Evolutionary conservation across 176 grass and related monocot genomes (phyloP).

Genomic region (Rhynchospora pubera): DNA sequence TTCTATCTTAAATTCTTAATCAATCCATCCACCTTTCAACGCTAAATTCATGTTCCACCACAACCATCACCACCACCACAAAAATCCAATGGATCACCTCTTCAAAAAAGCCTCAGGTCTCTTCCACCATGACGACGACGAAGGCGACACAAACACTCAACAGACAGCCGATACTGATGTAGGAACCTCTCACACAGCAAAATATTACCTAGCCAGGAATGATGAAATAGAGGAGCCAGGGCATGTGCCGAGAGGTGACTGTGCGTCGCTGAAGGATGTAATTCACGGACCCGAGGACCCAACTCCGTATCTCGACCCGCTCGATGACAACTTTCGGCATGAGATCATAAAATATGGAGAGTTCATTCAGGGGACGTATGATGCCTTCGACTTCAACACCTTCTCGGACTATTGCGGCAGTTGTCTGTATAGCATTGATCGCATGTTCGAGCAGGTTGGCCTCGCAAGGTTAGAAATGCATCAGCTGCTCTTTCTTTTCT

Average conservation of each 20-base stretch:
- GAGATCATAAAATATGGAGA: slow-evolving; percentile 50
- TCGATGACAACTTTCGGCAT: slow-evolving; percentile 26
- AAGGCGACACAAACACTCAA: not conserved
- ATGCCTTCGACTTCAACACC: slow-evolving; percentile 36
- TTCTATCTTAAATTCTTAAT: not conserved
- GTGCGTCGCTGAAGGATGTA: slow-evolving; percentile 15
- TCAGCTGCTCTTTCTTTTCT: not conserved
- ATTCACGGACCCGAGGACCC: slow-evolving; percentile 27
- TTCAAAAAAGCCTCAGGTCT: slow-evolving; percentile 12
- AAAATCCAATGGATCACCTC: slow-evolving; percentile 22
- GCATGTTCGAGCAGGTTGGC: slow-evolving; percentile 29
- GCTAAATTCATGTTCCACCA: not conserved
- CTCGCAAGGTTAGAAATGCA: not conserved
- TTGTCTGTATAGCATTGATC: slow-evolving; percentile 22
- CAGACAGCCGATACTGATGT: not conserved
- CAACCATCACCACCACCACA: not conserved
- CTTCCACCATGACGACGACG: not conserved
- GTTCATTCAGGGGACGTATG: slow-evolving; percentile 34
- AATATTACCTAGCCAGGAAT: slow-evolving; percentile 1
- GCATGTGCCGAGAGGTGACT: slow-evolving; percentile 11
- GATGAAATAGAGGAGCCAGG: not conserved
- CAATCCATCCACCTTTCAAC: slow-evolving; percentile 5
- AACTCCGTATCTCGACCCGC: slow-evolving; percentile 25
- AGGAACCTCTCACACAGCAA: not conserved
- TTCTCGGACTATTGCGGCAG: slow-evolving; percentile 35